Evolutionary conservation across 2,329 filamentous ascomycete species (phyloP), one percentile per base, ranked within the genome.

Genomic region (Fusarium torulosum): DNA sequence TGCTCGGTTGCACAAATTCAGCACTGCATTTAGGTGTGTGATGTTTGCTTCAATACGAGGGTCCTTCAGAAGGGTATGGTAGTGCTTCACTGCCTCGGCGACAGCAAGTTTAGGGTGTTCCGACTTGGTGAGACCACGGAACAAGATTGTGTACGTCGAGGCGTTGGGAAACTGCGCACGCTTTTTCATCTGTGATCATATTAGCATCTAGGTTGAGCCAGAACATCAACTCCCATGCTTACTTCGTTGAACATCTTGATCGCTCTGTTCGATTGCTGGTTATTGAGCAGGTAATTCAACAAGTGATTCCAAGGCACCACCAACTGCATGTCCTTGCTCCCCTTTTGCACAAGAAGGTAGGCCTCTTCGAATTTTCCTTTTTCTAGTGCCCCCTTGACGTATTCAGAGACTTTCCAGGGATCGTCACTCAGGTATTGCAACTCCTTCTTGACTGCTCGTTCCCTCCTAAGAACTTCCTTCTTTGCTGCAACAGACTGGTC

Each of bases 161-260:
- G 88, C 86, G 75, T 94, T 95, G 2, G 96, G 95, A 25, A 86
- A 83, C 72, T 96, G 91, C 7, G 85, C 90, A 63, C 94, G 87
- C 81, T 98, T 98, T 81, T 98, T 99, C 95, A 99, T 98, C 91
- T 93, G 70, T 14, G 59, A 44, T 29, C 35, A 41, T 57, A 63
- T 73, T 52, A 72, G 67, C 33, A 21, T 31, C 29, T 23, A 46
- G 61, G 49, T 59, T n/a, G 23, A 21, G n/a, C 20, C 29, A 6
- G 11, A 21, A 15, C 10, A n/a, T 23, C 15, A 7, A 21, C 37
- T 14, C 33, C 44, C 17, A 13, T 25, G 19, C 83, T 66, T 77
- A 92, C 91, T 78, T 98, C 95, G 77, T 97, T 97, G 81, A 89
- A 97, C n/a, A 93, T 82, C 79, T 91, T 94, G 58, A 97, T 79